Evolutionary conservation across 352 stramenopile species (phyloP).

Genomic region (Phytophthora pluvialis): DNA sequence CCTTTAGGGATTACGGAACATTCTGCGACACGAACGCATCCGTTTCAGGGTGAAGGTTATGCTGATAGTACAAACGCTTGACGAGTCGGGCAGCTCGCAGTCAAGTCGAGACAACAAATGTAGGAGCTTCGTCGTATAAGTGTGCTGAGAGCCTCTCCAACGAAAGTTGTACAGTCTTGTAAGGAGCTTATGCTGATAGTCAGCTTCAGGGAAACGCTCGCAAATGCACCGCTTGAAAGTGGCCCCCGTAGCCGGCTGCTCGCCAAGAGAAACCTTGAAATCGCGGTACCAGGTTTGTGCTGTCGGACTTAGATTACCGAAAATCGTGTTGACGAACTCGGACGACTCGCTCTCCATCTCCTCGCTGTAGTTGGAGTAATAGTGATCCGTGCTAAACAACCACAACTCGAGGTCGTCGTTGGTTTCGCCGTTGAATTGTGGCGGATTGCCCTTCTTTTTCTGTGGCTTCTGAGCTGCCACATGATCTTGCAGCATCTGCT

Average conservation of each 20-base stretch:
- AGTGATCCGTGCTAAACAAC: slow-evolving; percentile 7
- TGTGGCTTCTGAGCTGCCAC: slow-evolving; percentile 6
- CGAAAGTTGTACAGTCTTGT: slow-evolving; percentile 3
- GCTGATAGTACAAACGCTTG: background rate
- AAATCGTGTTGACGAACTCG: slow-evolving; percentile 13
- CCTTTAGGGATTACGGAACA: background rate
- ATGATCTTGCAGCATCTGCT: slow-evolving; percentile 11
- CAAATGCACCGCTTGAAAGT: slow-evolving; percentile 1
- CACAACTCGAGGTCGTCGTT: slow-evolving; percentile 7
- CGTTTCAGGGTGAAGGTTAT: background rate
- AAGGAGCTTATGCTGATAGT: slow-evolving; percentile 5
- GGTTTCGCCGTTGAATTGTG: background rate
- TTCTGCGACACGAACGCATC: background rate
- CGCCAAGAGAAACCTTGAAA: slow-evolving; percentile 1
- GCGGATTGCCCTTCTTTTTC: slow-evolving; percentile 7
- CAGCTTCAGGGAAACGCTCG: background rate
- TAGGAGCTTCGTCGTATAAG: background rate
- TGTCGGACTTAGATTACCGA: slow-evolving; percentile 3
- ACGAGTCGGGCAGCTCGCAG: background rate
- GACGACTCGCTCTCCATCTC: slow-evolving; percentile 11
- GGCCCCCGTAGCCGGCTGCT: background rate
- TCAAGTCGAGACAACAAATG: background rate
- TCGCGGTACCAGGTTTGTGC: slow-evolving; percentile 9
- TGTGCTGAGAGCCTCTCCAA: background rate
- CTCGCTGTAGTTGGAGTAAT: background rate